Base-by-base conservation (phyloP, 2,329 filamentous ascomycete species). In the Cladophialophora psammophila region DNA sequence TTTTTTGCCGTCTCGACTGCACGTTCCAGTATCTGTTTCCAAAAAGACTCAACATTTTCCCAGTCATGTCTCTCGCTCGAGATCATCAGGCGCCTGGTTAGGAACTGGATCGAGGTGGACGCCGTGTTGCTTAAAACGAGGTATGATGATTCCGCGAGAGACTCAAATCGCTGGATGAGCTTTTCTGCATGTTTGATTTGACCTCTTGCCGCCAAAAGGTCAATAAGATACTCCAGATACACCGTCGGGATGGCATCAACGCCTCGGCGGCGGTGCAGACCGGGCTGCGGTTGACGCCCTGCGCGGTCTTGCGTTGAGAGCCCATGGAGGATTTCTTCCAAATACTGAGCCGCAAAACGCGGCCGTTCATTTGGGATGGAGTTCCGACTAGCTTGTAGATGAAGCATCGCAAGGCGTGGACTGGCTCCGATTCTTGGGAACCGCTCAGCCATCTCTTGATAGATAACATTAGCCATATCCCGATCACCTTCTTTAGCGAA, bases 191-290 rank as follows among this genome's bases (percentile, higher is more conserved):
- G 80, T 3, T 80, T 75, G 63, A 81, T 80, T 10, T 83, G 81
- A 36, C 80, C 79, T 31, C 78, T 76, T 18, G 76, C 75, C 12
- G 82, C 83, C 72, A 88, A 86, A 5, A 87, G 79, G 53, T 84
- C 85, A 70, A 90, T 83, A 57, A 90, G 73, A 63, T 83, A 81
- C 63, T 85, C 83, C 64, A 87, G 84, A 72, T 87, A 86, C 15
- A 83, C 77, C 3, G 82, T 76, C 38, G 84, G 80, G 64, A 83
- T 80, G 55, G 82, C 78, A 36, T 81, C 76, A 52, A 81, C 75
- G 20, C 78, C 66, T 12, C 75, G 75, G 7, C 71, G 77, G 70
- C 69, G 78, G 68, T 71, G 64, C 2, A 75, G 72, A 12, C 76
- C 77, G 31, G 74, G 74, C 40, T 76, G 75, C 8, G 76, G 80